Base-by-base conservation (phyloP, 805 yeast species). In the Ogataea ramenticola region DNA sequence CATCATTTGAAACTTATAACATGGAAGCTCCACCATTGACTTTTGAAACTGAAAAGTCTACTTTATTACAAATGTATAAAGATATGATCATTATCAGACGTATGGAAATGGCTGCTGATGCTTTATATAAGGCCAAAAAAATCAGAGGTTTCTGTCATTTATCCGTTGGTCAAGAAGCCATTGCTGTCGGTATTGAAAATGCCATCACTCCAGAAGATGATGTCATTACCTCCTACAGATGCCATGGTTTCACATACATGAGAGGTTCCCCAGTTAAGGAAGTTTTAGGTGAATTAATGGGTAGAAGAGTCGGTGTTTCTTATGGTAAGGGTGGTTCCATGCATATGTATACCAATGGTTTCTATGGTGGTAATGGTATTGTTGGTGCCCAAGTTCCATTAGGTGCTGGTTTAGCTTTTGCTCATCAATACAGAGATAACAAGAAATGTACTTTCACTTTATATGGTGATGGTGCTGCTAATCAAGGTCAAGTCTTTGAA, bases 301-400 rank as follows among this genome's bases (percentile, higher is more conserved):
- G 99, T 59, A 85, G 84, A 73, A 82, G 96, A 74, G 72, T 83
- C 46, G 98, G 99, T 75, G 95, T 86, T 49, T 85, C 97, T 36
- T 82, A 72, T 71, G 99, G 99, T 73, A 93, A 93, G 72, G 99
- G 99, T 75, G 99, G 99, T 58, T 93, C 99, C 53, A 93, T 93
- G 99, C 99, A 93, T 74, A 86, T 93, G 90, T 93, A 82, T 67
- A 86, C 95, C 40, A 82, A 83, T 39, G 95, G 95, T 49, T 93
- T 93, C 77, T 93, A 84, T 70, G 99, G 99, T 67, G 99, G 99
- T 71, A 93, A 93, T 72, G 99, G 99, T 75, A 93, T 93, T 67
- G 99, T 93, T 44, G 99, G 99, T 66, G 99, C 98, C 43, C 99
- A 93, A 74, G 97, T 93, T 46, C 96, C 99, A 51, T 77, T 93